phyloP scores from a whole-genome alignment of 768 basidiomycete genomes.

The Gautieria morchelliformis region DNA sequence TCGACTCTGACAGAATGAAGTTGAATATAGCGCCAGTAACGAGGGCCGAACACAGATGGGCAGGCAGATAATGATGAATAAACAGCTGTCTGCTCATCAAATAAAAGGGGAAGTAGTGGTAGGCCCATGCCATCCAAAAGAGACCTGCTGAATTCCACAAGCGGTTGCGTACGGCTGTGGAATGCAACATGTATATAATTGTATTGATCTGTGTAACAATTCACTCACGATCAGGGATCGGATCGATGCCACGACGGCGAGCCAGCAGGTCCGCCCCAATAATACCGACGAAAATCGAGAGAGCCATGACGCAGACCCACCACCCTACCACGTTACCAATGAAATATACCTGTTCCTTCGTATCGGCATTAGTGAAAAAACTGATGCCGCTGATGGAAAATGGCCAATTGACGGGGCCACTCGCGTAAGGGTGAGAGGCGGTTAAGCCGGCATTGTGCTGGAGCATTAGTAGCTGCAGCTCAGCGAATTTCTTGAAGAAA shows the following conservation, averaged over 20 bases:
- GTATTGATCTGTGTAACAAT: not conserved
- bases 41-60: conserved; percentile 86
- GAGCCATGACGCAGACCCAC: conserved; percentile 84
- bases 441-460: conserved; percentile 99
- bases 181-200: not conserved
- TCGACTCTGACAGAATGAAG: conserved; percentile 80
- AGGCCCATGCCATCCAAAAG: conserved; percentile 90
- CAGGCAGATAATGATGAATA: conserved; percentile 96
- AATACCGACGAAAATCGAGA: conserved; percentile 86
- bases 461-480: conserved; percentile 90
- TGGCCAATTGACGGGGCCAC: conserved; percentile 95
- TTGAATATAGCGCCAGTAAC: conserved; percentile 88
- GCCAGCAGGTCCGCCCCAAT: conserved; percentile 85
- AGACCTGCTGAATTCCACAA: conserved; percentile 94
- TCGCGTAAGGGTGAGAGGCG: conserved; percentile 95
- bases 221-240: conserved; percentile 78
- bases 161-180: conserved; percentile 79
- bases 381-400: conserved; percentile 94
- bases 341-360: conserved; percentile 89
- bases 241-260: conserved; percentile 72
- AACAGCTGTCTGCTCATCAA: conserved; percentile 95
- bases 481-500: conserved; percentile 92
- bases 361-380: conserved; percentile 89
- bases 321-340: conserved; percentile 91
- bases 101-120: conserved; percentile 97